phyloP scores from a whole-genome alignment of 2,329 filamentous ascomycete genomes.

The Alternaria incomplexa region DNA sequence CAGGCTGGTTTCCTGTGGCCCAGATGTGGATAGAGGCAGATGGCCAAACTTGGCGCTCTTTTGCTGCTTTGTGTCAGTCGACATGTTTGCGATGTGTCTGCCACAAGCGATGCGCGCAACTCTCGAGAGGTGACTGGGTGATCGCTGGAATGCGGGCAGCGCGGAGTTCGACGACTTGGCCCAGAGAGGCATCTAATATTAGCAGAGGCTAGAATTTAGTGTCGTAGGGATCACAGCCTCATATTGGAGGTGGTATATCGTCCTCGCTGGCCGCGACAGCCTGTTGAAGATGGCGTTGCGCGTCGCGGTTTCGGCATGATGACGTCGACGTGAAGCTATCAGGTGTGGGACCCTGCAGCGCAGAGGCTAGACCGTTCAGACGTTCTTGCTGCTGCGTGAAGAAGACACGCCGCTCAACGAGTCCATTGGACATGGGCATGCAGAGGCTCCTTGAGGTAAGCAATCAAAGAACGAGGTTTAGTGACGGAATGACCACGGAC shows the following conservation, averaged over 20 bases:
- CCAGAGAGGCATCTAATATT: neutral
- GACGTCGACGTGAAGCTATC: neutral
- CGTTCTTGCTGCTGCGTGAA: neutral
- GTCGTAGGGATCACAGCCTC: neutral
- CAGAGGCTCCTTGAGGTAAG: neutral
- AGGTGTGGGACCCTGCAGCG: neutral
- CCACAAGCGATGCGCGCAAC: neutral
- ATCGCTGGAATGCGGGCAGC: neutral
- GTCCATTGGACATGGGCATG: neutral
- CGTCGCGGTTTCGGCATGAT: neutral
- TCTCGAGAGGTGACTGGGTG: neutral
- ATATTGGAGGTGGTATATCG: neutral
- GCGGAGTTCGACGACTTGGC: neutral
- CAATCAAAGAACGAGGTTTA: neutral
- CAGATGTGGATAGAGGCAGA: conserved; percentile 51
- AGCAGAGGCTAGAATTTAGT: neutral
- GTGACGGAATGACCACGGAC: neutral
- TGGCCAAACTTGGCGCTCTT: conserved; percentile 46
- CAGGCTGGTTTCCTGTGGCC: conserved; percentile 48
- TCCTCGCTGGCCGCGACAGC: neutral
- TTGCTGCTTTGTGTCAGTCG: conserved; percentile 15
- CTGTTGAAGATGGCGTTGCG: neutral
- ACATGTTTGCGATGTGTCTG: conserved; percentile 13
- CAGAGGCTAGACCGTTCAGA: neutral
- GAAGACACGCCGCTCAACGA: neutral